phyloP scores from a whole-genome alignment of 2,329 filamentous ascomycete species.

The Fusarium irregulare region DNA sequence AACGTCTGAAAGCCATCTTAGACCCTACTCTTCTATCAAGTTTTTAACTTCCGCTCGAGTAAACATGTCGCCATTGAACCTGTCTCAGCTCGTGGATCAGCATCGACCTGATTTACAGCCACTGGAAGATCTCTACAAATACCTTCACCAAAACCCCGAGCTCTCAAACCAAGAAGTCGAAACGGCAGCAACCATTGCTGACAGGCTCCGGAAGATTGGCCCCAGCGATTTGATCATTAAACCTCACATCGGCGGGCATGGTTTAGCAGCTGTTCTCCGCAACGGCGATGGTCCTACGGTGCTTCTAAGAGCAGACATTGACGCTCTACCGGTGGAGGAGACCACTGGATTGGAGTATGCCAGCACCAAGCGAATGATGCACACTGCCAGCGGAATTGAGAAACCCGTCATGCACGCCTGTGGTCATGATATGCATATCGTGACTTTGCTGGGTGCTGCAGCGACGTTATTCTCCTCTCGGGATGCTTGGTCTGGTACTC shows the following conservation, averaged over 20 bases:
- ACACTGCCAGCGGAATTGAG: slow-evolving; percentile 4
- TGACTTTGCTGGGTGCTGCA: slow-evolving; percentile 66
- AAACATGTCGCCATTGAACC: background rate
- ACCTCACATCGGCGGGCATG: slow-evolving; percentile 68
- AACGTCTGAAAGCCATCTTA: too few relatives aligned
- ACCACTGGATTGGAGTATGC: slow-evolving; percentile 66
- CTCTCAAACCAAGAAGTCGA: slow-evolving; percentile 66
- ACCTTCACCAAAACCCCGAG: slow-evolving; percentile 69
- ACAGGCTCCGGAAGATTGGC: slow-evolving; percentile 48
- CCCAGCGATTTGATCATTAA: slow-evolving; percentile 48
- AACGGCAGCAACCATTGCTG: slow-evolving; percentile 61
- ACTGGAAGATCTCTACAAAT: slow-evolving; percentile 58
- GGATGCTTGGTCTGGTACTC: slow-evolving; percentile 69
- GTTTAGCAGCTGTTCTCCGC: slow-evolving; percentile 65
- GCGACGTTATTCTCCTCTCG: slow-evolving; percentile 58
- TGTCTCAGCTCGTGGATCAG: slow-evolving; percentile 10
- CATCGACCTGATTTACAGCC: slow-evolving; percentile 5
- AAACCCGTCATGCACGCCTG: slow-evolving; percentile 75
- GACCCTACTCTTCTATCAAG: too few relatives aligned
- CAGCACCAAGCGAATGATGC: slow-evolving; percentile 47
- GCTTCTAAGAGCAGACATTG: slow-evolving; percentile 71
- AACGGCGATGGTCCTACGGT: slow-evolving; percentile 68
- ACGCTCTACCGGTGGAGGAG: slow-evolving; percentile 69
- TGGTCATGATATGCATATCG: slow-evolving; percentile 75
- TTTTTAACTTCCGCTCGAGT: fast-evolving